phyloP scores from a whole-genome alignment of 805 yeast species.

The Saccharomyces jurei region DNA sequence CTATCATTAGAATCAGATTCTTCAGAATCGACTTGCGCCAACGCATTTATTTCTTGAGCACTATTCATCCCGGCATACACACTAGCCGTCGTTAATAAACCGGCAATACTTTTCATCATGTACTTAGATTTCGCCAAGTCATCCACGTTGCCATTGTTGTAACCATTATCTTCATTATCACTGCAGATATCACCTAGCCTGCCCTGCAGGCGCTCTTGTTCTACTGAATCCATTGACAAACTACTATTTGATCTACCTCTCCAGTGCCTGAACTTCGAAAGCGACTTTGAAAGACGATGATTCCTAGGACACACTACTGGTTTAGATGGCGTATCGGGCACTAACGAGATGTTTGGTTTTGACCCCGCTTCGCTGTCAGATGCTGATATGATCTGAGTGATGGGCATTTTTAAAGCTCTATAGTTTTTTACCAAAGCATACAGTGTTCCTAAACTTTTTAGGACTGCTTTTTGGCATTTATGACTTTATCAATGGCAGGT shows the following conservation, averaged over 20 bases:
- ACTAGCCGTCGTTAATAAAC: conserved; percentile 49
- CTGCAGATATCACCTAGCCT: not conserved
- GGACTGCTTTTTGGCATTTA: not conserved
- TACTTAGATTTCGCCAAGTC: conserved; percentile 34
- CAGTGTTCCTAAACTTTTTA: not conserved
- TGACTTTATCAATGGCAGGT: not conserved
- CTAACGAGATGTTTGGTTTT: not conserved
- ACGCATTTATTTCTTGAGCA: conserved; percentile 14
- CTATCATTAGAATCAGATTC: conserved; percentile 1
- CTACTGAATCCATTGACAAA: not conserved
- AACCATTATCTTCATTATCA: conserved; percentile 5
- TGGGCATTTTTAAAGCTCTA: not conserved
- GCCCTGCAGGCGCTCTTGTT: not conserved
- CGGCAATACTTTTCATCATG: conserved; percentile 46
- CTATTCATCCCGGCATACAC: conserved; percentile 36
- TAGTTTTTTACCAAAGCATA: not conserved
- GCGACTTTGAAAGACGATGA: not conserved
- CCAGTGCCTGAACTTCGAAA: not conserved
- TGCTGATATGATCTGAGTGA: not conserved
- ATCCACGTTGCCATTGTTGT: conserved; percentile 18
- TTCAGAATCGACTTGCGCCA: conserved; percentile 13
- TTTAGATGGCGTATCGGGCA: not conserved
- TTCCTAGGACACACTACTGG: not conserved
- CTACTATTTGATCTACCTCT: not conserved
- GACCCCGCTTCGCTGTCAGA: not conserved